phyloP scores from a whole-genome alignment of 1,284 basidiomycete genomes.

The Leccinum fallax region DNA sequence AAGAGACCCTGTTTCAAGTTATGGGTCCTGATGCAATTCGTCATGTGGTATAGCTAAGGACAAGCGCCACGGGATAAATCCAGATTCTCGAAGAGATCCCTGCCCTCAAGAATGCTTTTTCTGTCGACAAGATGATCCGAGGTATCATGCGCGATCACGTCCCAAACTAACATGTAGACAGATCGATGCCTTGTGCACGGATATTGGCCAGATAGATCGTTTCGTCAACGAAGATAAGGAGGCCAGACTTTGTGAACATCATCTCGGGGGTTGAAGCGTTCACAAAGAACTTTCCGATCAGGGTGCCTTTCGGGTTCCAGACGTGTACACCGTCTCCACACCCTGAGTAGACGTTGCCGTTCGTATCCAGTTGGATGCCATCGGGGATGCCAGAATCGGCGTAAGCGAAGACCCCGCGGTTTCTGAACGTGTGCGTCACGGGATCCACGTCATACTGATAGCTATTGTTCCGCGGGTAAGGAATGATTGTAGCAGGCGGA shows the following conservation, averaged over 20 bases:
- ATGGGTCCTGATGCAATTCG: background rate
- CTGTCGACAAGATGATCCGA: background rate
- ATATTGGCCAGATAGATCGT: conserved; percentile 22
- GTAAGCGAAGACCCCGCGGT: conserved; percentile 74
- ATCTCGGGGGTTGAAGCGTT: conserved; percentile 62
- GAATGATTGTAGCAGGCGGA: background rate
- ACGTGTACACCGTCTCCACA: conserved; percentile 46
- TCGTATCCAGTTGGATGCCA: conserved; percentile 53
- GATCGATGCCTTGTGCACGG: conserved; percentile 19
- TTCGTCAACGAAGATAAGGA: conserved; percentile 22
- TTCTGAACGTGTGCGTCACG: conserved; percentile 54
- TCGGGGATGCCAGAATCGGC: conserved; percentile 70
- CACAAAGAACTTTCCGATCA: conserved; percentile 77
- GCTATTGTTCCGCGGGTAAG: conserved; percentile 36
- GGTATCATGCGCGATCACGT: background rate
- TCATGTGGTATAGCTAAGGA: background rate
- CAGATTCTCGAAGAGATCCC: background rate
- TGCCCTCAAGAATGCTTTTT: background rate
- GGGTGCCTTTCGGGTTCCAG: conserved; percentile 61
- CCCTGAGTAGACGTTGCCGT: conserved; percentile 25
- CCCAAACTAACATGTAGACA: conserved; percentile 3
- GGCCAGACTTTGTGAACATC: conserved; percentile 48
- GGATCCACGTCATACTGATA: conserved; percentile 73
- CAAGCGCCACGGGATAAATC: background rate
- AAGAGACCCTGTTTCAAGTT: background rate